These are phyloP conservation scores for Marasmius fiardii DNA, from an alignment of 1,284 basidiomycete genomes.

Conservation along the genomic window DNA sequence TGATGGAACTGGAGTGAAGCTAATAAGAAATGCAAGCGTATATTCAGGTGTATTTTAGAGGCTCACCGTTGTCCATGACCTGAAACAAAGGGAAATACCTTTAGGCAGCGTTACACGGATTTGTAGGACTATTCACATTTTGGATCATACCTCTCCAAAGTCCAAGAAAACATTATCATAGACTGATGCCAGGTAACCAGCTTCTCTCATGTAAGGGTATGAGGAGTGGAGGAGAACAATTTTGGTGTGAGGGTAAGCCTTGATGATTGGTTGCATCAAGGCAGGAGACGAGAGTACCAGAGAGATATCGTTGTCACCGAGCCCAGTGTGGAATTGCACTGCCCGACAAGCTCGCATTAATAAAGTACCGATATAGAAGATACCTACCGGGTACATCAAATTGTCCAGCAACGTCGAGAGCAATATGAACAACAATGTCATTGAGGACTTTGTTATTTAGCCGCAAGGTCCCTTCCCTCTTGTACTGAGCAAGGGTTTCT, in stretches of 20 bases:
- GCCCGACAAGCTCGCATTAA: neutral
- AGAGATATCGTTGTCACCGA: slow-evolving; percentile 72
- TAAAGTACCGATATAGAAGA: neutral
- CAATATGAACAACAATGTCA: slow-evolving; percentile 58
- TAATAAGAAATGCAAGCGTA: neutral
- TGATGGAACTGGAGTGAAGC: slow-evolving; percentile 25
- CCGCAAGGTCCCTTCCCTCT: slow-evolving; percentile 37
- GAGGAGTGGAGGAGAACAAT: slow-evolving; percentile 71
- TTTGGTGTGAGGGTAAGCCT: slow-evolving; percentile 51
- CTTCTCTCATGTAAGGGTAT: slow-evolving; percentile 73
- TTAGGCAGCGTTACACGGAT: neutral
- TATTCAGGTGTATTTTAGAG: neutral
- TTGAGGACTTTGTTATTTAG: slow-evolving; percentile 62
- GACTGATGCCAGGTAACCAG: slow-evolving; percentile 66
- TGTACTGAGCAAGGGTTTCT: slow-evolving; percentile 27
- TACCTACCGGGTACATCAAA: slow-evolving; percentile 54
- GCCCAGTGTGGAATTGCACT: slow-evolving; percentile 82
- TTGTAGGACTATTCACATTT: neutral
- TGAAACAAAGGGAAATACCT: slow-evolving; percentile 68
- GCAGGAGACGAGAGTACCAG: slow-evolving; percentile 58
- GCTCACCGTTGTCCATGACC: slow-evolving; percentile 53
- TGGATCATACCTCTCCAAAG: slow-evolving; percentile 57
- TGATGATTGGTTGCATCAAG: slow-evolving; percentile 64
- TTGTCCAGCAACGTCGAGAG: slow-evolving; percentile 47
- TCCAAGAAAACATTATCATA: slow-evolving; percentile 75